A percentile compares a stretch with the other conserved stretches of the same genome.
Conservation (phyloP, 2,329 filamentous ascomycete genomes). For the Clonostachys sp. region DNA sequence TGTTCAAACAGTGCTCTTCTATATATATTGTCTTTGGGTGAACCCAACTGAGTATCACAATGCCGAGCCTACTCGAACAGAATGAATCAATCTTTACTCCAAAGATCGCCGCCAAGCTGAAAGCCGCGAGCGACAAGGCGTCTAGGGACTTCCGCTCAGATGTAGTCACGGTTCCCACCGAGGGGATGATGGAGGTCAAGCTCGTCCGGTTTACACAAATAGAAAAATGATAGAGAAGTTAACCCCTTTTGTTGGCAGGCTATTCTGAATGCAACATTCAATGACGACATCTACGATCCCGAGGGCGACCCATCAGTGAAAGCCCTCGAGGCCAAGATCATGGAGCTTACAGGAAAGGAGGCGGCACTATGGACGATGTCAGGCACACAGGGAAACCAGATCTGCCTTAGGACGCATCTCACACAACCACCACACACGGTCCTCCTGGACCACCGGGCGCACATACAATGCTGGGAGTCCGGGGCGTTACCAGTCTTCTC, state of each 20-base stretch:
- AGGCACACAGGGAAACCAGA: slow-evolving; percentile 18
- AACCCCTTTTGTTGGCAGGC: slow-evolving; percentile 3
- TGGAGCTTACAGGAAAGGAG: slow-evolving; percentile 16
- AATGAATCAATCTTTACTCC: slow-evolving; percentile 2
- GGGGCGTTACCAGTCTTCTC: slow-evolving; percentile 62
- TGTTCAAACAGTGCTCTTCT: too few species aligned
- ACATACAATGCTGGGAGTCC: slow-evolving; percentile 65
- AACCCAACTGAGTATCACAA: background rate
- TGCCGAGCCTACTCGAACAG: background rate
- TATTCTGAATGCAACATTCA: slow-evolving; percentile 16
- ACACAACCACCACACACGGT: slow-evolving; percentile 18
- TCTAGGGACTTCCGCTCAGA: slow-evolving; percentile 17
- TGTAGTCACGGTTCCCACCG: slow-evolving; percentile 16
- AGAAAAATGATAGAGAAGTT: background rate
- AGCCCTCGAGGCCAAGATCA: slow-evolving; percentile 11
- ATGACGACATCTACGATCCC: slow-evolving; percentile 17
- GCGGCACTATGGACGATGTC: slow-evolving; percentile 17
- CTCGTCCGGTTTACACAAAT: background rate
- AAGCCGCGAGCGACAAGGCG: slow-evolving; percentile 8
- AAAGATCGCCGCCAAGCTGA: slow-evolving; percentile 3
- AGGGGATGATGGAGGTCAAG: slow-evolving; percentile 15
- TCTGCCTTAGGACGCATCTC: slow-evolving; percentile 17
- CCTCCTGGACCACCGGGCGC: slow-evolving; percentile 58
- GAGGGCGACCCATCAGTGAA: slow-evolving; percentile 17
- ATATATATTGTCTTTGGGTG: too few species aligned